Conservation (phyloP, 208 protist species). For the Crithidia sp. region DNA sequence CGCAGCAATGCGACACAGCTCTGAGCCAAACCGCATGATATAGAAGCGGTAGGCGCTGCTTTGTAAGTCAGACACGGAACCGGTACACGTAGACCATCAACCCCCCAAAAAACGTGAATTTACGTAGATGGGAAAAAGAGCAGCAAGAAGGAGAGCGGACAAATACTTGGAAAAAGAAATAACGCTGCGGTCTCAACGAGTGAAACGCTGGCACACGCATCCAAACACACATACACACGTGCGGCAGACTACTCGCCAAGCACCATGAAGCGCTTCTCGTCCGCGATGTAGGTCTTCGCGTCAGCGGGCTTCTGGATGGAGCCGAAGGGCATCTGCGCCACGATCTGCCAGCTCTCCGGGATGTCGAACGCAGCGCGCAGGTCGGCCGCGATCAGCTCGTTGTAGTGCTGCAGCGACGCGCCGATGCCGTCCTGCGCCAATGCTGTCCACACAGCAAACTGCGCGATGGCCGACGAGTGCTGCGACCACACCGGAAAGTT, state of each 20-base stretch:
- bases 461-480: conserved; percentile 53
- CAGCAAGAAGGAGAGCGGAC: too few species aligned
- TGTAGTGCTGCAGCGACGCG: conserved; percentile 61
- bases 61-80: too few species aligned
- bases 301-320: conserved; percentile 41
- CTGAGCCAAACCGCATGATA: too few species aligned
- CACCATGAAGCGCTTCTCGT: conserved; percentile 49
- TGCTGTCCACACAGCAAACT: conserved; percentile 62
- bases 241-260: conserved; percentile 15
- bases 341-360: conserved; percentile 45
- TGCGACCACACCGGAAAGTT: conserved; percentile 48
- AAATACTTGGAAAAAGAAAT: too few species aligned
- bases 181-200: too few species aligned
- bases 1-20: too few species aligned
- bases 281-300: conserved; percentile 37
- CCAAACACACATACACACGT: too few species aligned
- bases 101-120: too few species aligned
- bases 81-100: too few species aligned
- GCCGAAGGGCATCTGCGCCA: conserved; percentile 70
- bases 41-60: too few species aligned
- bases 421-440: conserved; percentile 51
- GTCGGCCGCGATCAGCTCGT: conserved; percentile 43
- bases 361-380: conserved; percentile 39
- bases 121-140: too few species aligned
- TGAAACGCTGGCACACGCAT: too few species aligned